These are phyloP conservation scores for Gynochthodes officinalis DNA, from an alignment of 257 asterid genomes.

Conservation along the genomic window DNA sequence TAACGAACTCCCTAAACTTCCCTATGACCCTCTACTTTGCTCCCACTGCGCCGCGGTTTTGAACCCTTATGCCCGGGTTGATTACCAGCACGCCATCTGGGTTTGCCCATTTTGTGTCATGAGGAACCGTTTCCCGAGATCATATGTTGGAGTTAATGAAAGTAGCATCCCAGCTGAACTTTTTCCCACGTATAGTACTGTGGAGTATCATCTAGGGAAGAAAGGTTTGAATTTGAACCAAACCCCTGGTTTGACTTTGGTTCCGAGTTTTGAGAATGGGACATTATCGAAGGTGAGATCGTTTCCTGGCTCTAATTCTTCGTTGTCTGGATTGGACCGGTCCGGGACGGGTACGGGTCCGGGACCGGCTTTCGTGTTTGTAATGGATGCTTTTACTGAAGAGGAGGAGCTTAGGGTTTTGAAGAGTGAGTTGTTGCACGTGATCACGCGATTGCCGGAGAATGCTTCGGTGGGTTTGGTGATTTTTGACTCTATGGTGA, in stretches of 20 bases:
- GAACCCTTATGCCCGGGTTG: constrained; percentile 90
- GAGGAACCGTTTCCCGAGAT: constrained; percentile 64
- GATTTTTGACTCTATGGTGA: constrained; percentile 85
- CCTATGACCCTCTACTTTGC: constrained; percentile 72
- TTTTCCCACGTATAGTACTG: constrained; percentile 90
- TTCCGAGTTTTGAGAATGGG: constrained; percentile 35
- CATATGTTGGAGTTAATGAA: constrained; percentile 63
- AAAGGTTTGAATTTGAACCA: constrained; percentile 30
- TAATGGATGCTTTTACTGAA: constrained; percentile 67
- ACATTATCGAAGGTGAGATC: constrained; percentile 50
- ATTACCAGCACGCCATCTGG: constrained; percentile 69
- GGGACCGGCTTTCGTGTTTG: constrained; percentile 83
- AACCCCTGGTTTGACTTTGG: constrained; percentile 26
- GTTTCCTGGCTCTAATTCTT: constrained; percentile 30
- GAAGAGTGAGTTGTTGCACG: constrained; percentile 75
- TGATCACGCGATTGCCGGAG: constrained; percentile 65
- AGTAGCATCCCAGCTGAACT: constrained; percentile 91
- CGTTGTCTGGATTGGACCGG: constrained; percentile 36
- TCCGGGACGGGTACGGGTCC: constrained; percentile 29
- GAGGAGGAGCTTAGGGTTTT: constrained; percentile 65
- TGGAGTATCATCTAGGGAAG: constrained; percentile 68
- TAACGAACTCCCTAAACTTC: constrained; percentile 75
- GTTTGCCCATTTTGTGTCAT: constrained; percentile 70
- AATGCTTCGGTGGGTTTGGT: constrained; percentile 80
- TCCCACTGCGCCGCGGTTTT: constrained; percentile 66